Percentiles rank a stretch among this genome's conserved stretches.
These are phyloP conservation scores for Vicia faba DNA, from an alignment of 306 rosid species.

Conservation along the genomic window DNA sequence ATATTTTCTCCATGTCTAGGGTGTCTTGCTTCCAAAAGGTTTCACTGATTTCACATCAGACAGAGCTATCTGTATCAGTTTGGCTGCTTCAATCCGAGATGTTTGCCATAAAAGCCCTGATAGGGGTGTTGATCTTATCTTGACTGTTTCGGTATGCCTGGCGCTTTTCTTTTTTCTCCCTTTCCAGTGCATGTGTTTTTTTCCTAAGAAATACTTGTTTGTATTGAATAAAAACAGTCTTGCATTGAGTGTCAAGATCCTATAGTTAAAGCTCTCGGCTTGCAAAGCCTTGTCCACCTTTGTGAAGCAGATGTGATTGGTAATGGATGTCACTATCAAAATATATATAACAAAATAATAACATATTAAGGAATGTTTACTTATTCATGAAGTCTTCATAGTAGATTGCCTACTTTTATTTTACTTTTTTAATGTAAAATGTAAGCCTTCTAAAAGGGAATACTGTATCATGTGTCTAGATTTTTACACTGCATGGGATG, in stretches of 20 bases:
- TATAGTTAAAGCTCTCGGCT: slow-evolving; percentile 76
- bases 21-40: slow-evolving; percentile 65
- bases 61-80: slow-evolving; percentile 72
- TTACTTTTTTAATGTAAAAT: slow-evolving; percentile 24
- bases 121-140: slow-evolving; percentile 92
- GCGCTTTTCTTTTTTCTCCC: slow-evolving; percentile 34
- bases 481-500: slow-evolving; percentile 97
- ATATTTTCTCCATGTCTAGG: slow-evolving; percentile 53
- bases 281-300: slow-evolving; percentile 93
- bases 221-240: slow-evolving; percentile 54
- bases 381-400: slow-evolving; percentile 18
- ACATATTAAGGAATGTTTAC: neutral
- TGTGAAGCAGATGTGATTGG: slow-evolving; percentile 95
- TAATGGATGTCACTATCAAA: slow-evolving; percentile 40
- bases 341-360: slow-evolving; percentile 8
- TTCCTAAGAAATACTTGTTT: slow-evolving; percentile 33
- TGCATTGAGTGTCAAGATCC: slow-evolving; percentile 87
- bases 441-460: slow-evolving; percentile 35
- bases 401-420: slow-evolving; percentile 12
- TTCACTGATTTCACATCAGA: slow-evolving; percentile 64
- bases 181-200: slow-evolving; percentile 36
- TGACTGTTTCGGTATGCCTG: slow-evolving; percentile 86
- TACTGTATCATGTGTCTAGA: slow-evolving; percentile 50
- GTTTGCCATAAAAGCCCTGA: slow-evolving; percentile 89
- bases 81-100: slow-evolving; percentile 89